Percentiles rank a stretch among this genome's conserved stretches.
Evolutionary conservation across 495 filamentous ascomycete genomes (phyloP).

Genomic region (Saxispiralis lemnorum): DNA sequence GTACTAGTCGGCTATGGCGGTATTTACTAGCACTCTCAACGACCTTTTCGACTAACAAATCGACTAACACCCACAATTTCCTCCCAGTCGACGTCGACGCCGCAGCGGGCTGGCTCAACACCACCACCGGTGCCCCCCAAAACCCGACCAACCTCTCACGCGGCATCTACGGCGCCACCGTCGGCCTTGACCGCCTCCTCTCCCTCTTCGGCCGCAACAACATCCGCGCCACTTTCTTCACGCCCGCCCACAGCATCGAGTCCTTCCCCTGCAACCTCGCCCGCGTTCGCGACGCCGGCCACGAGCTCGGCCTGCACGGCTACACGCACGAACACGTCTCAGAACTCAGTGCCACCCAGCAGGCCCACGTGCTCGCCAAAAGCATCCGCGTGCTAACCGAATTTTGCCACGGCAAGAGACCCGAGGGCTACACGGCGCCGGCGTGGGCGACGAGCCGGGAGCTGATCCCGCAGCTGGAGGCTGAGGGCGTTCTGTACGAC

Average conservation of each 20-base stretch:
- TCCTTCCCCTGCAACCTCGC: constrained; percentile 24
- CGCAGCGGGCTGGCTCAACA: constrained; percentile 31
- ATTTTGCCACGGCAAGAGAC: constrained; percentile 21
- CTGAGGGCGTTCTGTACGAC: constrained; percentile 54
- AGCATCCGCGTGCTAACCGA: constrained; percentile 21
- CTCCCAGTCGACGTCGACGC: constrained; percentile 34
- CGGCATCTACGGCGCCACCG: constrained; percentile 27
- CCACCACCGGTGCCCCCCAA: constrained; percentile 13
- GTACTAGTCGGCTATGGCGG: constrained; percentile 22
- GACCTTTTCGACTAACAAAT: not conserved
- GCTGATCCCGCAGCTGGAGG: constrained; percentile 46
- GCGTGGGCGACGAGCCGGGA: constrained; percentile 52
- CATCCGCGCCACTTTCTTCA: constrained; percentile 30
- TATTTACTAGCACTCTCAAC: not conserved
- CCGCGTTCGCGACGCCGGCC: constrained; percentile 26
- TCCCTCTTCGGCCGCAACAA: constrained; percentile 24
- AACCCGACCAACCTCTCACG: constrained; percentile 23
- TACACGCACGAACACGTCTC: constrained; percentile 27
- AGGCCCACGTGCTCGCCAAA: constrained; percentile 24
- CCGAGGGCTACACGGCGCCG: constrained; percentile 31
- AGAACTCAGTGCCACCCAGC: constrained; percentile 19
- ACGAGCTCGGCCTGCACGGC: constrained; percentile 29
- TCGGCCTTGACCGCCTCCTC: constrained; percentile 27
- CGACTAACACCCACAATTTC: constrained; percentile 31
- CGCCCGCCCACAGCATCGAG: constrained; percentile 26